Base-by-base conservation (phyloP, 2,329 filamentous ascomycete genomes). In the Diaporthe humulicola region DNA sequence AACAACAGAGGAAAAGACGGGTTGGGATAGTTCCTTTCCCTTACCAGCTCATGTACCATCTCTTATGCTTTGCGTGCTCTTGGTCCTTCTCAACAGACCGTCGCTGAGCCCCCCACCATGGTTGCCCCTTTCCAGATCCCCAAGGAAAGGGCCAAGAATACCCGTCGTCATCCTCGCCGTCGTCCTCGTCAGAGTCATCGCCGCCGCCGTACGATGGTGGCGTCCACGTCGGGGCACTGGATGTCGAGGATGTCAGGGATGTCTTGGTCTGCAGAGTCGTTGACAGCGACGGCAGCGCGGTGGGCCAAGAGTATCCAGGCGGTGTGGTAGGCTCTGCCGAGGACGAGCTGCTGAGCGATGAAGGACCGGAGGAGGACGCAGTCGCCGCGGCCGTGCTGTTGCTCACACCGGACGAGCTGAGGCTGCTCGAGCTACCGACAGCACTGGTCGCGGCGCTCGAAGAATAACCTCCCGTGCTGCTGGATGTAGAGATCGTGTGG, bases 231-330 rank as follows among this genome's bases (percentile, higher is more conserved):
- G 74, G 56, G 3, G 45, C 30, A 56, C 58, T 71, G 14, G 67
- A 40, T 15, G 52, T 4, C 17, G 73, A 48, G 30, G 42, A 56
- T 28, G 58, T 25, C n/a, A 52, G 56, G 36, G 42, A 60, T 30
- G 74, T 71, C 25, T 22, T 70, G 25, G 74, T 75, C 45, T 61
- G 60, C 6, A 75, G 25, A 28, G 69, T 57, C 3, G 74, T 74
- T n/a, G 73, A 72, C 36, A 70, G 54, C 17, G 69, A 69, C 17
- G 73, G 57, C 28, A 38, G 25, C 42, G 9, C 19, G 50, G 73
- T 58, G 19, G 73, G 45, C 70, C 17, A 64, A n/a, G 70, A 42
- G 57, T 42, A 72, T 12, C 57, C 70, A 3, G 70, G 56, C 12
- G 70, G 28, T 22, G 66, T 60, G 45, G 57, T 66, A 12, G n/a